Base-by-base conservation (phyloP, 2,329 filamentous ascomycete species). In the Fusarium sterilihyphosum region DNA sequence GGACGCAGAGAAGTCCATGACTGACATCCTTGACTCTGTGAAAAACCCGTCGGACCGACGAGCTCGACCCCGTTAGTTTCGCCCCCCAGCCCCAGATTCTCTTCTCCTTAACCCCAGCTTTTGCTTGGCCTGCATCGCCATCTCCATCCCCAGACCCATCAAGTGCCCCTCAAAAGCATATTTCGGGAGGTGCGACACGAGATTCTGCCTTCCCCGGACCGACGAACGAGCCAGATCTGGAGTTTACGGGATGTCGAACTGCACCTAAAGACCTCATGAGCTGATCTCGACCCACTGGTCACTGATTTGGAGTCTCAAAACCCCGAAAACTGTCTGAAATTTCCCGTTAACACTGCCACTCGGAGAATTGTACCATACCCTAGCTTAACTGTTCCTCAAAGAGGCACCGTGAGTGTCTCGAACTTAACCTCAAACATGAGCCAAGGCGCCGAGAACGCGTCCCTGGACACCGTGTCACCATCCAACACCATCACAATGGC, bases 41-140 rank as follows among this genome's bases (percentile, higher is more conserved):
- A 35, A 20, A 16, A 29, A 3, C n/a, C 41, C 33, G 33, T 74
- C 71, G 71, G 71, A 44, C 71, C 71, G 71, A 74, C 71, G 61
- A 56, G 22, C n/a, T 29, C 17, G 20, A 33, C 54, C 35, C 38
- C 26, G 24, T 59, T 46, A 58, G 44, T 56, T 59, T 68, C 38
- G 67, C 67, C 67, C 58, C 67, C 59, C 40, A 24, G 62, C 62
- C 71, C 67, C 71, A 63, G 72, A 59, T 71, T 71, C 60, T 69
- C 52, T 44, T 56, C 67, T 72, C 67, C 58, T 61, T 46, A 65
- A 73, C 71, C 71, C 71, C 71, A 65, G 71, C 50, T 72, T 74
- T 65, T 59, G 38, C 58, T 72, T 74, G 40, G 54, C 63, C n/a
- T 47, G 33, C 40, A 66, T 70, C 47, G 41, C 29, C 26, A 43